A percentile compares a stretch with the other conserved stretches of the same genome.
phyloP scores from a whole-genome alignment of 768 basidiomycete species.

The Chalciporus pseudorubinellus region DNA sequence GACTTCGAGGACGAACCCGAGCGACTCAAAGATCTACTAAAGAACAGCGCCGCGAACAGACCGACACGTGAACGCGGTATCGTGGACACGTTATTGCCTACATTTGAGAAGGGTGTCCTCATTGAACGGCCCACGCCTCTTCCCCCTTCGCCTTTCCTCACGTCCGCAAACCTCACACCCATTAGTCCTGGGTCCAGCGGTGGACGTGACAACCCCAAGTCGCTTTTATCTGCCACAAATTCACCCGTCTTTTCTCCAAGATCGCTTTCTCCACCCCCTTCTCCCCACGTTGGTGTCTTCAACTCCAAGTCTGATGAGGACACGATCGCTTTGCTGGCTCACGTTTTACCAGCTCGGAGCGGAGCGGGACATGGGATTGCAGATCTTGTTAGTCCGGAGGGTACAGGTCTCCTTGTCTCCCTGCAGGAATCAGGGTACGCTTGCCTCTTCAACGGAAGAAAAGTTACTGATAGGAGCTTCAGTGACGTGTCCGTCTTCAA shows the following conservation, averaged over 20 bases:
- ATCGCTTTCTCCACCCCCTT: constrained; percentile 39
- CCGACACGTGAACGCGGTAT: constrained; percentile 27
- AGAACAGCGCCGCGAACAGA: constrained; percentile 45
- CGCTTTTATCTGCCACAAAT: constrained; percentile 45
- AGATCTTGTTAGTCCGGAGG: constrained; percentile 46
- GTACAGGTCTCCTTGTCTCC: constrained; percentile 43
- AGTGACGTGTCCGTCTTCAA: constrained; percentile 58
- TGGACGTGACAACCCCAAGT: constrained; percentile 36
- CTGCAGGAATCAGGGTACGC: constrained; percentile 67
- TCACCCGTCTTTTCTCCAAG: constrained; percentile 41
- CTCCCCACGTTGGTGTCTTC: constrained; percentile 18
- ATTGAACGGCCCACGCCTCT: constrained; percentile 22
- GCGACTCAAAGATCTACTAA: constrained; percentile 71
- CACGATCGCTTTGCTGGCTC: constrained; percentile 24
- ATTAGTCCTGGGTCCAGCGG: constrained; percentile 16
- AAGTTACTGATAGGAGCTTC: constrained; percentile 5
- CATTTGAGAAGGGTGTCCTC: constrained; percentile 28
- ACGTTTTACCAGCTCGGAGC: constrained; percentile 46
- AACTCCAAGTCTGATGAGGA: constrained; percentile 18
- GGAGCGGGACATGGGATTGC: constrained; percentile 42
- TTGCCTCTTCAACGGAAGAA: not conserved
- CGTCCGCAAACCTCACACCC: constrained; percentile 4
- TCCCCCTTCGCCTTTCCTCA: constrained; percentile 12
- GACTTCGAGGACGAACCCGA: constrained; percentile 82
- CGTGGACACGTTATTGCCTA: constrained; percentile 32